Conservation (phyloP, 495 filamentous ascomycete genomes). For the Cercophora newfieldiana region DNA sequence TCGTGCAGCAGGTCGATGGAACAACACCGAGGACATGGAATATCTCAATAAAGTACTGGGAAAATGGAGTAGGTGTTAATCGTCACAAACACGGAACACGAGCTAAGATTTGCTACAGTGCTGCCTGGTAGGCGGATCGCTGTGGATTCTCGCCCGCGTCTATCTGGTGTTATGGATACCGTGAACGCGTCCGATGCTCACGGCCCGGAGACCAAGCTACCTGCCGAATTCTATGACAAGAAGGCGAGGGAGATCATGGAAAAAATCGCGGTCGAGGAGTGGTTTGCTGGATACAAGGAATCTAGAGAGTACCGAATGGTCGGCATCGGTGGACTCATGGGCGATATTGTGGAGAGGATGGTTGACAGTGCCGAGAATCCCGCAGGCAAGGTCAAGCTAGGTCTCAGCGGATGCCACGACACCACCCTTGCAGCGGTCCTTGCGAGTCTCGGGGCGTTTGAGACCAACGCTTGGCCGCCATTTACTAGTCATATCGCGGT, state of each 20-base stretch:
- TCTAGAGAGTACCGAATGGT: slow-evolving; percentile 80
- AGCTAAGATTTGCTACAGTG: too few species aligned
- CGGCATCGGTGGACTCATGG: slow-evolving; percentile 81
- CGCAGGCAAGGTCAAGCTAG: slow-evolving; percentile 55
- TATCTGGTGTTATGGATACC: slow-evolving; percentile 92
- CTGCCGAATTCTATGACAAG: slow-evolving; percentile 82
- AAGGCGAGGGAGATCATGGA: slow-evolving; percentile 71
- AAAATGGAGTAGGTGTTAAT: too few species aligned
- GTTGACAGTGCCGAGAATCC: slow-evolving; percentile 64
- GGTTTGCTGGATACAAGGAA: slow-evolving; percentile 86
- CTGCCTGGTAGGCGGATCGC: slow-evolving; percentile 67
- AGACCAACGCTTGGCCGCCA: slow-evolving; percentile 77
- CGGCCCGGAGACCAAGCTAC: slow-evolving; percentile 73
- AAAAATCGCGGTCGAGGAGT: slow-evolving; percentile 82
- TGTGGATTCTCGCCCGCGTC: slow-evolving; percentile 79
- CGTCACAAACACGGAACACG: too few species aligned
- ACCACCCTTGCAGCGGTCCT: slow-evolving; percentile 85
- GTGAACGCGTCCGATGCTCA: slow-evolving; percentile 88
- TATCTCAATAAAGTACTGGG: slow-evolving; percentile 74
- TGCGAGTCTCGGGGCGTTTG: slow-evolving; percentile 74
- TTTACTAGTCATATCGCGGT: slow-evolving; percentile 90
- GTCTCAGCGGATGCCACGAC: slow-evolving; percentile 88
- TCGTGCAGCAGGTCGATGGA: slow-evolving; percentile 78
- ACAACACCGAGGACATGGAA: slow-evolving; percentile 76
- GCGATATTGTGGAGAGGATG: slow-evolving; percentile 85